Evolutionary conservation across 331 rosid species (phyloP).

Genomic region (Dryas integrifolia): DNA sequence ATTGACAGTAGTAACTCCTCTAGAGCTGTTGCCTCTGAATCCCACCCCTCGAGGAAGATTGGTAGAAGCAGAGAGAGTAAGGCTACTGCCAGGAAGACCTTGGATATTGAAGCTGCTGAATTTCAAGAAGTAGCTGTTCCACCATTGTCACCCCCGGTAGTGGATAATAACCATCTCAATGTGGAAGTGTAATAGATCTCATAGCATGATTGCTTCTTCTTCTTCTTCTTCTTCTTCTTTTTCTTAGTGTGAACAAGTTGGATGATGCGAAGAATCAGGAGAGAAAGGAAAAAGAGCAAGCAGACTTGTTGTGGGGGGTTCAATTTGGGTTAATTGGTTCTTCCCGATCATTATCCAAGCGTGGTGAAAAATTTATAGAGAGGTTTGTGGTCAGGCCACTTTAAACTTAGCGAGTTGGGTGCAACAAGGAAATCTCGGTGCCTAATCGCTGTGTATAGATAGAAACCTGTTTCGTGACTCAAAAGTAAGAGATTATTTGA

Average conservation of each 20-base stretch:
- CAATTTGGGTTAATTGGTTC: slow-evolving; percentile 10
- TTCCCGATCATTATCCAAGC: slow-evolving; percentile 44
- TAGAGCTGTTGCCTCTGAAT: slow-evolving; percentile 59
- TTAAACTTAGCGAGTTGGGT: background rate
- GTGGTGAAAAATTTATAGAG: slow-evolving; percentile 8
- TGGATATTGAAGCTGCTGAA: slow-evolving; percentile 45
- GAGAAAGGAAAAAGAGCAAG: slow-evolving; percentile 25
- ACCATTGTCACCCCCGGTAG: slow-evolving; percentile 72
- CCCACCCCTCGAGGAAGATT: slow-evolving; percentile 62
- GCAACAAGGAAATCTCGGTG: slow-evolving; percentile 15
- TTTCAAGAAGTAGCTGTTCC: slow-evolving; percentile 67
- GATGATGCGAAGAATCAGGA: slow-evolving; percentile 19
- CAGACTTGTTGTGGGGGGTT: slow-evolving; percentile 14
- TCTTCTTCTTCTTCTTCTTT: slow-evolving; percentile 17
- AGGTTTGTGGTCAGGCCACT: slow-evolving; percentile 21
- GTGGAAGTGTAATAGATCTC: slow-evolving; percentile 29
- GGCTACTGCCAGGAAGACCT: slow-evolving; percentile 60
- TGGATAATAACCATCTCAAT: slow-evolving; percentile 35
- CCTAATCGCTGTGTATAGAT: slow-evolving; percentile 34
- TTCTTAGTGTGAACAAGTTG: slow-evolving; percentile 7
- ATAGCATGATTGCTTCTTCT: slow-evolving; percentile 16
- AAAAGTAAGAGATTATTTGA: background rate
- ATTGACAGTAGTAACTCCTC: slow-evolving; percentile 66
- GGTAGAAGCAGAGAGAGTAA: slow-evolving; percentile 41
- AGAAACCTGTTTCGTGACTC: slow-evolving; percentile 2